Evolutionary conservation across 441 rosid genomes (phyloP), one percentile per base, ranked within the genome.

Genomic region (Rhodomyrtus psidioides): DNA sequence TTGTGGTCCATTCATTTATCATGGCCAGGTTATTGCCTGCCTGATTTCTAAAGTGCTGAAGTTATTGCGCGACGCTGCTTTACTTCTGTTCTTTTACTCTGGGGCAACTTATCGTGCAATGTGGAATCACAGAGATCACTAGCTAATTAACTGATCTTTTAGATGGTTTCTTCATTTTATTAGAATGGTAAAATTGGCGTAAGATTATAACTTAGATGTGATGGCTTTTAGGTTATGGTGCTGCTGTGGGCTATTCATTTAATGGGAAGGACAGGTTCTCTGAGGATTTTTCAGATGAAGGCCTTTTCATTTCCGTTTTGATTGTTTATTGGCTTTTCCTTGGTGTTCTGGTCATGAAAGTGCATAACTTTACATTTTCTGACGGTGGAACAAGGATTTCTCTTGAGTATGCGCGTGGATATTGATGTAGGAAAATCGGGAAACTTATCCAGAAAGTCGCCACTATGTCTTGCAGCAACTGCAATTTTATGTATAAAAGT

Each of bases 1-100:
- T 16, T 97, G 89, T 91, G 97, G 94, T 15, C 99, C 98, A 1
- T 96, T 97, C 87, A 44, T 93, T 44, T 95, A 94, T 87, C 86
- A 90, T 88, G 95, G 96, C 30, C 98, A 96, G 98, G 98, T 97
- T 84, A 86, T 19, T 27, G 42, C 65, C 39, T 57, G 28, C 55
- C 88, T 12, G 46, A 16, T 76, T 70, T 70, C 51, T 2, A 0
- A 39, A 70, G 9, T 70, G 79, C 79, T 39, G 49, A 70, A 39
- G 5, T 39, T 65, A 49, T 8, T 3, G 9, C 12, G 49, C 51
- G 3, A 39, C 21, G 0, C 51, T 7, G 12, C 79, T 10, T 70
- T 1, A 70, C 23, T 21, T 1, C 8, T 70, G n/a, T 70, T 70
- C 2, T 21, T 53, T 34, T 10, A 6, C 23, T 21, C 6, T n/a